Evolutionary conservation across 768 basidiomycete genomes (phyloP), one percentile per base, ranked within the genome.

Genomic region (Inosperma sp.): DNA sequence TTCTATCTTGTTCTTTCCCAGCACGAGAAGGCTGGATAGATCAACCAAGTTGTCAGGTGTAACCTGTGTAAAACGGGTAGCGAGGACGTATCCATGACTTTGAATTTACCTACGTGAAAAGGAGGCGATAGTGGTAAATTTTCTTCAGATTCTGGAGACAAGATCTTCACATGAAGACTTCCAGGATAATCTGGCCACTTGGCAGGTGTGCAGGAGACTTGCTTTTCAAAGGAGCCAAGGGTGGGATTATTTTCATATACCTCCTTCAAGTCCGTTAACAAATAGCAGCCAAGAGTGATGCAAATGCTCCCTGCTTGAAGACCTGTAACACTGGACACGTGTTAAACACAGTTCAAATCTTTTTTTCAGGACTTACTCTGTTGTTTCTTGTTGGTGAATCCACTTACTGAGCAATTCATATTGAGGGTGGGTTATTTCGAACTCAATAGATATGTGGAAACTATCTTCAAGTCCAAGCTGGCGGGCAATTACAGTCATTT

Each of bases 1-100:
- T 49, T 71, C 64, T 7, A 82, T 58, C 1, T 48, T 63, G 54
- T 82, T 82, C 7, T 59, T 35, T 16, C 79, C 81, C 0, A 44
- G 31, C 14, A 52, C 58, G 19, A 79, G 52, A 47, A 77, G 72
- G 14, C 68, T 66, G 2, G 79, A 79, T 9, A 84, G 40, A 53
- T 84, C 82, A 17, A 83, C 70, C 14, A 76, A 64, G 52, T 68
- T 71, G 37, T 82, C 72, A 1, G 74, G 67, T 6, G 73, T 76
- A 21, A 74, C 52, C 80, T 81, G 57, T 19, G 36, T 40, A 22
- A 14, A 39, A 25, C 14, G 31, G 53, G 43, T 16, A 14, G 40
- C 26, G 9, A 27, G 21, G 39, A 2, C 34, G 16, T 8, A 23
- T 10, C 47, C 25, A 39, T 35, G 13, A 22, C 22, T 12, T 51